Evolutionary conservation across 371 early-diverging fungal genomes (phyloP).

Genomic region (Rhizopus stolonifer): DNA sequence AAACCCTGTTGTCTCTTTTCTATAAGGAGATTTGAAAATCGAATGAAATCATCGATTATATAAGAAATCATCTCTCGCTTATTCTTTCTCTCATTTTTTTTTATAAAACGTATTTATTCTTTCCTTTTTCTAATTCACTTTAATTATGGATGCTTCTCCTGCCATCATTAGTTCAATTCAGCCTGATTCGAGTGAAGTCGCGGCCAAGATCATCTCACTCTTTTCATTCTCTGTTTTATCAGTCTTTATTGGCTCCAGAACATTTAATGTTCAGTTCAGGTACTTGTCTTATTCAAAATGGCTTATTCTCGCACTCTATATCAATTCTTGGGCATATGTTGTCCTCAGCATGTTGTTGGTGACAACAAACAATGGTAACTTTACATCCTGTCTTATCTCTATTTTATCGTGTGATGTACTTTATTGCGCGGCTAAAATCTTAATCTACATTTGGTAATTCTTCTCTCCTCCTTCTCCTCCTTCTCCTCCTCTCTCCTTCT

Average conservation of each 20-base stretch:
- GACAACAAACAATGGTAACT: slow-evolving; percentile 29
- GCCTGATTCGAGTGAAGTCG: slow-evolving; percentile 22
- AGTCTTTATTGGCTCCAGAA: slow-evolving; percentile 22
- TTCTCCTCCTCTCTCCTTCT: not conserved
- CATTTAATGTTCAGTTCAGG: slow-evolving; percentile 22
- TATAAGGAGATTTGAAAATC: no score
- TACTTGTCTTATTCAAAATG: slow-evolving; percentile 28
- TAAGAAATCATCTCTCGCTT: no score
- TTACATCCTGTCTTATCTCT: slow-evolving; percentile 24
- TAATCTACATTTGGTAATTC: slow-evolving; percentile 24
- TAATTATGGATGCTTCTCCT: not conserved
- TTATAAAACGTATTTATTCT: not conserved
- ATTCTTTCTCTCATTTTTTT: not conserved
- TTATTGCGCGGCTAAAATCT: slow-evolving; percentile 25
- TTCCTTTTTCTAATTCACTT: not conserved
- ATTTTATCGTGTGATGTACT: slow-evolving; percentile 30
- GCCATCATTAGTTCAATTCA: slow-evolving; percentile 2
- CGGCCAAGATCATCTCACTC: slow-evolving; percentile 23
- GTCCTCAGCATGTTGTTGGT: slow-evolving; percentile 13
- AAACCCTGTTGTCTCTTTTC: no score
- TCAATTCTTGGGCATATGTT: slow-evolving; percentile 24
- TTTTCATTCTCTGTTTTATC: slow-evolving; percentile 20
- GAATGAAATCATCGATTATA: no score
- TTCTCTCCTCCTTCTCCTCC: not conserved
- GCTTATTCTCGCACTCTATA: slow-evolving; percentile 18